These are phyloP conservation scores for Penicillium egyptiacum DNA, from an alignment of 495 filamentous ascomycete genomes.

Conservation along the genomic window DNA sequence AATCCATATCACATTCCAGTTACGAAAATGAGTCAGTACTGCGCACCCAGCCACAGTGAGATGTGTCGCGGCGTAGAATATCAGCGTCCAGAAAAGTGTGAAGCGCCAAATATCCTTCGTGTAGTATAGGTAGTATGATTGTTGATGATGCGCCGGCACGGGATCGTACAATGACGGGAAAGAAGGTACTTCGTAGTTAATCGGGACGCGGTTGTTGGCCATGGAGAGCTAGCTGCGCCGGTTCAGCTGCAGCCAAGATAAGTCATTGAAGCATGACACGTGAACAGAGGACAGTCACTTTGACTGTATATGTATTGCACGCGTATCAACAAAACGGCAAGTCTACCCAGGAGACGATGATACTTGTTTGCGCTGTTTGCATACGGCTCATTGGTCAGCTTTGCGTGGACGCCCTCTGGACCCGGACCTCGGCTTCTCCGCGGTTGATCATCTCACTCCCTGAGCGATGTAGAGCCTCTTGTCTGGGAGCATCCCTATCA, in stretches of 20 bases:
- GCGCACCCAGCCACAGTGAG: conserved; percentile 66
- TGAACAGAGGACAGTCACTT: background rate
- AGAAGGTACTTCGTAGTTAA: conserved; percentile 66
- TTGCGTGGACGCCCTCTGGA: background rate
- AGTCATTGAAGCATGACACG: conserved; percentile 7
- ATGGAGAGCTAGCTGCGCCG: conserved; percentile 18
- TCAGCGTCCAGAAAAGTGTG: conserved; percentile 81
- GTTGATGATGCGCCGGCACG: conserved; percentile 50
- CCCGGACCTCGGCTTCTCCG: conserved; percentile 45
- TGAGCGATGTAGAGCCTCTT: conserved; percentile 23
- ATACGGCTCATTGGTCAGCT: background rate
- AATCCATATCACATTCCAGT: conserved; percentile 74
- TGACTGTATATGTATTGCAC: background rate
- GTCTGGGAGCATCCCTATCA: conserved; percentile 15
- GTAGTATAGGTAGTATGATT: conserved; percentile 71
- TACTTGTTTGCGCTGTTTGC: conserved; percentile 45
- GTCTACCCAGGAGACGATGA: conserved; percentile 13
- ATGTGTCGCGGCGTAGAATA: conserved; percentile 48
- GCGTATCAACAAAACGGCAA: conserved; percentile 5
- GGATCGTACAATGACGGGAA: conserved; percentile 92
- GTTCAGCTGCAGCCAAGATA: conserved; percentile 1
- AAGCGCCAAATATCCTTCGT: conserved; percentile 85
- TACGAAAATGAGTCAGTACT: conserved; percentile 64
- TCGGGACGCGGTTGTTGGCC: conserved; percentile 55
- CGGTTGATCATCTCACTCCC: conserved; percentile 23